Evolutionary conservation across 352 stramenopile species (phyloP).

Genomic region (Pythium brachiatum): DNA sequence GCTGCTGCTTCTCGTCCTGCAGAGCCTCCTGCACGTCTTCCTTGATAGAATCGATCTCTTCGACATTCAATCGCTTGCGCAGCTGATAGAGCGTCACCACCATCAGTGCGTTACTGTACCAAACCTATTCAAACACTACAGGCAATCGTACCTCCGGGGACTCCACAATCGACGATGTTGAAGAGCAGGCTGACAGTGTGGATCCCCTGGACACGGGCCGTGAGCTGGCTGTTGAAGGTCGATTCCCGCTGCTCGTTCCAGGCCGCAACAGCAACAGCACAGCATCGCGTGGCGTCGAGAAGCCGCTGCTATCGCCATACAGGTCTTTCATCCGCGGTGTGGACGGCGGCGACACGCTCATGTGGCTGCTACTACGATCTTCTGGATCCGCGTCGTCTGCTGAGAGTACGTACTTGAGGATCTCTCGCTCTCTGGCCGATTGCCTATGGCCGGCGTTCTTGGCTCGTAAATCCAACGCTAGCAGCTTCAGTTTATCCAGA

Average conservation of each 20-base stretch:
- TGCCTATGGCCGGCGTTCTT: constrained; percentile 9
- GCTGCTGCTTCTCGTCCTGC: constrained; percentile 49
- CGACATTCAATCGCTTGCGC: constrained; percentile 52
- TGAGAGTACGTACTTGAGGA: constrained; percentile 64
- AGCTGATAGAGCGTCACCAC: constrained; percentile 27
- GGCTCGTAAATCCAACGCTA: constrained; percentile 43
- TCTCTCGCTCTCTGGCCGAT: constrained; percentile 46
- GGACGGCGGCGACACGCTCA: constrained; percentile 14
- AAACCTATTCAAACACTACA: neutral
- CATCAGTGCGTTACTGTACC: neutral
- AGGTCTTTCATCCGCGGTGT: constrained; percentile 53
- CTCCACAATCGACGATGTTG: constrained; percentile 53
- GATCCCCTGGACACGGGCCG: constrained; percentile 58
- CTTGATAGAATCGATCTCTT: constrained; percentile 71
- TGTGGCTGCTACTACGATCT: constrained; percentile 5
- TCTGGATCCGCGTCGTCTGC: neutral
- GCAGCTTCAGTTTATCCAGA: constrained; percentile 70
- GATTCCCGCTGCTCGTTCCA: constrained; percentile 40
- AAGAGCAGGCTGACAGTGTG: constrained; percentile 55
- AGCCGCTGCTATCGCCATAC: neutral
- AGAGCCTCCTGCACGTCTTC: constrained; percentile 58
- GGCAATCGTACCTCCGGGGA: constrained; percentile 38
- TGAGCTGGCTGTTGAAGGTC: constrained; percentile 44
- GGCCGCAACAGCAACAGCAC: constrained; percentile 45
- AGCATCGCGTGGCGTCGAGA: constrained; percentile 12